These are phyloP conservation scores for Tylopilus sp. DNA, from an alignment of 768 basidiomycete genomes.

Conservation along the genomic window DNA sequence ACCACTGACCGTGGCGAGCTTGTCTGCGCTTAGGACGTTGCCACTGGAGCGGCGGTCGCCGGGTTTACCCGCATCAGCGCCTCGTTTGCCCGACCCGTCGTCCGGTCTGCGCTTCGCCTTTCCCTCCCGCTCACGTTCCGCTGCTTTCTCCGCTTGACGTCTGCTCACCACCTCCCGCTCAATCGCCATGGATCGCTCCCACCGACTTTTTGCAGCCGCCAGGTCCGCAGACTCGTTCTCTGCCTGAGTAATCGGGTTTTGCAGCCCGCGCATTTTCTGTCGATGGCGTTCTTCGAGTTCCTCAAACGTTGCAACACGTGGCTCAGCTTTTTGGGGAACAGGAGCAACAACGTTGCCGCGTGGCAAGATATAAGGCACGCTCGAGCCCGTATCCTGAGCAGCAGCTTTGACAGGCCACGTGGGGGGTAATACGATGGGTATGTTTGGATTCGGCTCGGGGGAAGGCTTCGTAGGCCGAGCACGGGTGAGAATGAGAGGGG, in stretches of 20 bases:
- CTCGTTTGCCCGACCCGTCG: constrained; percentile 39
- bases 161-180: constrained; percentile 74
- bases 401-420: constrained; percentile 33
- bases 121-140: constrained; percentile 46
- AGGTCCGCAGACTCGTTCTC: constrained; percentile 75
- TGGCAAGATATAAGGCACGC: constrained; percentile 44
- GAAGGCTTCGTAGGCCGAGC: constrained; percentile 16
- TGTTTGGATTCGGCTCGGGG: constrained; percentile 23
- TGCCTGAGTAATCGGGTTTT: constrained; percentile 79
- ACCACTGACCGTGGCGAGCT: constrained; percentile 43
- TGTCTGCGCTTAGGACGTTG: constrained; percentile 51
- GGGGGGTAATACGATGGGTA: constrained; percentile 33
- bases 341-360: constrained; percentile 41
- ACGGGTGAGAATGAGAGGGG: constrained; percentile 24
- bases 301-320: constrained; percentile 76
- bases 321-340: constrained; percentile 47
- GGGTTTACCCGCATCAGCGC: constrained; percentile 34
- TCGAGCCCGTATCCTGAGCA: constrained; percentile 29
- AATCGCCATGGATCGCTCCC: constrained; percentile 72
- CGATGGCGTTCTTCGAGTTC: constrained; percentile 84
- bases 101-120: constrained; percentile 44
- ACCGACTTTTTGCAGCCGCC: constrained; percentile 70
- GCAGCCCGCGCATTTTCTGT: constrained; percentile 77
- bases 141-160: constrained; percentile 69
- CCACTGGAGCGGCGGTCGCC: constrained; percentile 35